Evolutionary conservation across 2,329 filamentous ascomycete species (phyloP), one percentile per base, ranked within the genome.

Genomic region (Eutypa lata): DNA sequence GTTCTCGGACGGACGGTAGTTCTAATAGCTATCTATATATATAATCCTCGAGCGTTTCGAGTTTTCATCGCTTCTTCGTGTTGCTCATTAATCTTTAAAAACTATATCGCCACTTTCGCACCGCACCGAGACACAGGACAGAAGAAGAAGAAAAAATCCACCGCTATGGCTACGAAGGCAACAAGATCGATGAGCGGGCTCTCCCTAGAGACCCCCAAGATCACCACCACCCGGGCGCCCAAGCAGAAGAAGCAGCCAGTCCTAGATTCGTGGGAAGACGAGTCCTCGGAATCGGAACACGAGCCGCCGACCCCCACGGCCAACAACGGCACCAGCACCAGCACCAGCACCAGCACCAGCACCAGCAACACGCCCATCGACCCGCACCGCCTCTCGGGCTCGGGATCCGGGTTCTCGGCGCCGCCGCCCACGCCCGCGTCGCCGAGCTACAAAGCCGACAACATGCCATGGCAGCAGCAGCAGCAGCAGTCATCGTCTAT

Each of bases 221-320:
- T 57, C 46, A 67, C 66, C 35, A 38, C 35, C 13, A 38, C 35
- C 13, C 35, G 7, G 48, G 7, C 48, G 10, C 22, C 48, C 26
- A 67, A 65, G 51, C 40, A 60, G n/a, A 73, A 73, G 53, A 75
- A 74, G 57, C 61, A 69, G 40, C 58, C 55, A n/a, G 74, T 88
- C 19, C 82, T 79, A 50, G 89, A 91, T 58, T 90, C 86, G 43
- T 92, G 89, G 89, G 88, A 91, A 71, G 87, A 94, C 62, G 89
- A 89, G 52, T 77, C 73, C 18, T 72, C 76, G 7, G 71, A 71
- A 16, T 73, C 76, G 13, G 75, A 76, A 52, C 63, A 66, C 19
- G 61, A 63, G 13, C 52, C 28, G 65, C 68, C 21, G 65, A 68
- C 37, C 64, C 66, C 44, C 53, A 61, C 43, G 62, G 65, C 52